phyloP scores from a whole-genome alignment of 2,329 filamentous ascomycete genomes.

The Colletotrichum neosansevieriae region DNA sequence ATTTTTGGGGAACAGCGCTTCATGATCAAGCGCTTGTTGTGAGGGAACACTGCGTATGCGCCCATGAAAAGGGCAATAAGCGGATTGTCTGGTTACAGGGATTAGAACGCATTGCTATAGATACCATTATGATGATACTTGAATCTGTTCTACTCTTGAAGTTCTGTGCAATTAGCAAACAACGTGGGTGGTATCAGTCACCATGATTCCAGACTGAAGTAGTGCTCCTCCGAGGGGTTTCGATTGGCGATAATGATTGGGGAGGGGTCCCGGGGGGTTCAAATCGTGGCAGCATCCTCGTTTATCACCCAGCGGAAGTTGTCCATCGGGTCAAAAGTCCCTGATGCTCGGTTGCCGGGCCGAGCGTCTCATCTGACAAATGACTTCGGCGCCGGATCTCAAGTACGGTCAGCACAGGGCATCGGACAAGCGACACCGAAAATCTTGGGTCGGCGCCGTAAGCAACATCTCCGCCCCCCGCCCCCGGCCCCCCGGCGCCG shows the following conservation, averaged over 20 bases:
- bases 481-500: no score
- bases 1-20: constrained; percentile 24
- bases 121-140: constrained; percentile 39
- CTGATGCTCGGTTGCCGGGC: no score
- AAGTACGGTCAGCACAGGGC: no score
- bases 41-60: constrained; percentile 30
- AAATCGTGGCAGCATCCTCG: background rate
- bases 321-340: no score
- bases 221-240: constrained; percentile 1
- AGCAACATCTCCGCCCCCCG: no score
- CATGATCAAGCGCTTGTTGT: constrained; percentile 31
- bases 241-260: constrained; percentile 14
- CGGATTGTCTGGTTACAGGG: constrained; percentile 35
- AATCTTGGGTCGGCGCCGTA: no score
- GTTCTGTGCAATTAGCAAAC: no score
- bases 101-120: constrained; percentile 39
- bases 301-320: background rate
- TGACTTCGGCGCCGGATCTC: constrained; percentile 3
- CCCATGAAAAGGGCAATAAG: constrained; percentile 14
- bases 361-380: no score
- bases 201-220: no score
- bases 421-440: no score
- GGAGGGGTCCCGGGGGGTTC: background rate
- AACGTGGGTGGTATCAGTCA: no score
- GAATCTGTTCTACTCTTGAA: background rate